A percentile compares a stretch with the other conserved stretches of the same genome.
These are phyloP conservation scores for Fraxinus quadrangulata DNA, from an alignment of 257 asterid genomes.

Conservation along the genomic window DNA sequence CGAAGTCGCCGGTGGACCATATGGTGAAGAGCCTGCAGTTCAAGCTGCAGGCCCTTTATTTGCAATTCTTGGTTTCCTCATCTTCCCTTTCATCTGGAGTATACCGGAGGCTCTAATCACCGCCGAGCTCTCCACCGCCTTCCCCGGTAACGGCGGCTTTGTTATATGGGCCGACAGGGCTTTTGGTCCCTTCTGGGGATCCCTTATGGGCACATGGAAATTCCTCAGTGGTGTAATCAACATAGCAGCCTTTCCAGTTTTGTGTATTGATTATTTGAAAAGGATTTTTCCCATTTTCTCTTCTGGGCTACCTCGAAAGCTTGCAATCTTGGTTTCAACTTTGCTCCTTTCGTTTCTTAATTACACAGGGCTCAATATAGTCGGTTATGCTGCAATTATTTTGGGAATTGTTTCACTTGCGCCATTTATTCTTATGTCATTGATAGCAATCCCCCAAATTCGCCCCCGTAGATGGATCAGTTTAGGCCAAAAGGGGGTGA, in stretches of 20 bases:
- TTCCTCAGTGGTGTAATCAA: slow-evolving; percentile 78
- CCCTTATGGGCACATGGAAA: slow-evolving; percentile 78
- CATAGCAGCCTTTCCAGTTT: slow-evolving; percentile 74
- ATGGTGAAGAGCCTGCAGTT: slow-evolving; percentile 89
- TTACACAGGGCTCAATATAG: slow-evolving; percentile 63
- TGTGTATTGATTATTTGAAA: slow-evolving; percentile 56
- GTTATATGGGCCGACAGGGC: slow-evolving; percentile 90
- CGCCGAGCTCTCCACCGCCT: slow-evolving; percentile 83
- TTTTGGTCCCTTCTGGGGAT: slow-evolving; percentile 81
- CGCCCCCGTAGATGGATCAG: slow-evolving; percentile 60
- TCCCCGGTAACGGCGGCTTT: slow-evolving; percentile 88
- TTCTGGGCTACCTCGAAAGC: slow-evolving; percentile 41
- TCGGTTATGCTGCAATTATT: slow-evolving; percentile 61
- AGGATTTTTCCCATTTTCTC: slow-evolving; percentile 57
- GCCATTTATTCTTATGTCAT: slow-evolving; percentile 62
- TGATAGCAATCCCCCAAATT: slow-evolving; percentile 66
- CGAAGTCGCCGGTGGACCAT: slow-evolving; percentile 92
- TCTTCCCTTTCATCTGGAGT: slow-evolving; percentile 89
- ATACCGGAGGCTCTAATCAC: slow-evolving; percentile 84
- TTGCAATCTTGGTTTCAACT: slow-evolving; percentile 54
- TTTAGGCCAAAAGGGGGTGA: slow-evolving; percentile 53
- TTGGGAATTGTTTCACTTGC: slow-evolving; percentile 63
- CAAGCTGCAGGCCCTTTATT: slow-evolving; percentile 77
- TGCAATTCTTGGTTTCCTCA: slow-evolving; percentile 77
- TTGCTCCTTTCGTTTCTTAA: slow-evolving; percentile 43